These are phyloP conservation scores for Voacanga thouarsii DNA, from an alignment of 257 asterid species.

Conservation along the genomic window DNA sequence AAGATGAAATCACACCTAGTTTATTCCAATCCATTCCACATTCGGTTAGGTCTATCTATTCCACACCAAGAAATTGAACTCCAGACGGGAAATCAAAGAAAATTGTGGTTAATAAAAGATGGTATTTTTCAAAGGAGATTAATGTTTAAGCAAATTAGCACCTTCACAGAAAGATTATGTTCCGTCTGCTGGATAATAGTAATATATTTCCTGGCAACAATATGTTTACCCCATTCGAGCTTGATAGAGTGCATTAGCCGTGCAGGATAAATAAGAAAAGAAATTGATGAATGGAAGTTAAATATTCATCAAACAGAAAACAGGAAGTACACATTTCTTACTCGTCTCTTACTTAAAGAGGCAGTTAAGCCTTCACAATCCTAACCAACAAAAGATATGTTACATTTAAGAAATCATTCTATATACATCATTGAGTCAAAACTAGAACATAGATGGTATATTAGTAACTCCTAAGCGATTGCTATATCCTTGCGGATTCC, in stretches of 20 bases:
- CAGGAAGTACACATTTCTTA: not conserved
- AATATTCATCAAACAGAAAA: not conserved
- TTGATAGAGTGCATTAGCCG: not conserved
- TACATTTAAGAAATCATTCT: not conserved
- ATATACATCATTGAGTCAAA: constrained; percentile 1
- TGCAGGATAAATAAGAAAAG: not conserved
- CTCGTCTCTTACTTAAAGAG: not conserved
- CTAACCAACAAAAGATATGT: constrained; percentile 2
- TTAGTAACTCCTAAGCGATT: not conserved
- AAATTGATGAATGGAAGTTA: not conserved
- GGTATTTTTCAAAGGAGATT: too few species aligned
- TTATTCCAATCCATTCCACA: too few species aligned
- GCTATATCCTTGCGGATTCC: constrained; percentile 2
- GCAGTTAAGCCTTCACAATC: not conserved
- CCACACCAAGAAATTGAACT: too few species aligned
- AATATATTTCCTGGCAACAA: not conserved
- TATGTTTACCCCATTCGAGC: not conserved
- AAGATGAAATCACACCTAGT: too few species aligned
- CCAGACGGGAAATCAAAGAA: too few species aligned
- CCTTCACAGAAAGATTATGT: not conserved
- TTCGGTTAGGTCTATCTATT: too few species aligned
- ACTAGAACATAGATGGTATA: not conserved
- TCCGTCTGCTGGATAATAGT: too few species aligned
- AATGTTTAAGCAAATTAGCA: not conserved
- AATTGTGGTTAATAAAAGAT: too few species aligned